Evolutionary conservation across 2,329 filamentous ascomycete species (phyloP).

Genomic region (Neonectria sp.): DNA sequence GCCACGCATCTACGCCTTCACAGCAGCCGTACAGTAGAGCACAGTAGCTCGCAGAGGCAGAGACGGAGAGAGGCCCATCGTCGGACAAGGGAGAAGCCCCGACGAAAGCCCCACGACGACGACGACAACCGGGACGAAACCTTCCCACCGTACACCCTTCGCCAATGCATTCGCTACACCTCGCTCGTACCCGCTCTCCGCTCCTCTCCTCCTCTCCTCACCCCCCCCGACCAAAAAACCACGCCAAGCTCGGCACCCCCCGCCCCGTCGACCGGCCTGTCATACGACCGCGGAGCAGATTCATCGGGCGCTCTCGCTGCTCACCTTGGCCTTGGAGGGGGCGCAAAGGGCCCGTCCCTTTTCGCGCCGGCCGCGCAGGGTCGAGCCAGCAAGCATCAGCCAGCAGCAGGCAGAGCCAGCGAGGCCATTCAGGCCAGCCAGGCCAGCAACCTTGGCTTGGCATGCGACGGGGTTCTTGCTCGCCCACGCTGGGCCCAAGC

Average conservation of each 20-base stretch:
- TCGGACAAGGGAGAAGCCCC: too few species aligned
- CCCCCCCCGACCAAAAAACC: constrained; percentile 29
- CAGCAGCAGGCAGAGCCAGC: constrained; percentile 9
- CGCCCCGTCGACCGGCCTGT: constrained; percentile 44
- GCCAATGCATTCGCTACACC: too few species aligned
- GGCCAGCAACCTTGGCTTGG: background rate
- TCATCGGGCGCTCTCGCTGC: constrained; percentile 46
- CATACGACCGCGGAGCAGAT: constrained; percentile 49
- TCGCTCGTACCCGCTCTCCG: too few species aligned
- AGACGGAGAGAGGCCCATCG: too few species aligned
- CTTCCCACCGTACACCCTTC: too few species aligned
- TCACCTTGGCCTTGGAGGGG: constrained; percentile 25
- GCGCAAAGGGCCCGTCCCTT: too few species aligned
- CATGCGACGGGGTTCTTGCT: background rate
- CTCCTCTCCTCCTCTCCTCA: background rate
- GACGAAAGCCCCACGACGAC: too few species aligned
- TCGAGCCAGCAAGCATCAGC: too few species aligned
- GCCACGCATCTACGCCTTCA: background rate
- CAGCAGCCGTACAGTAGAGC: too few species aligned
- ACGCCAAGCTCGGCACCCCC: constrained; percentile 48
- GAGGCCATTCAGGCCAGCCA: background rate
- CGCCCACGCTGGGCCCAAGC: constrained; percentile 35
- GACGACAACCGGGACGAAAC: too few species aligned
- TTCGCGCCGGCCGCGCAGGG: too few species aligned
- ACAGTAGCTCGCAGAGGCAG: too few species aligned